Conservation (phyloP, 2,329 filamentous ascomycete species). For the Colletotrichum tamarilloi region DNA sequence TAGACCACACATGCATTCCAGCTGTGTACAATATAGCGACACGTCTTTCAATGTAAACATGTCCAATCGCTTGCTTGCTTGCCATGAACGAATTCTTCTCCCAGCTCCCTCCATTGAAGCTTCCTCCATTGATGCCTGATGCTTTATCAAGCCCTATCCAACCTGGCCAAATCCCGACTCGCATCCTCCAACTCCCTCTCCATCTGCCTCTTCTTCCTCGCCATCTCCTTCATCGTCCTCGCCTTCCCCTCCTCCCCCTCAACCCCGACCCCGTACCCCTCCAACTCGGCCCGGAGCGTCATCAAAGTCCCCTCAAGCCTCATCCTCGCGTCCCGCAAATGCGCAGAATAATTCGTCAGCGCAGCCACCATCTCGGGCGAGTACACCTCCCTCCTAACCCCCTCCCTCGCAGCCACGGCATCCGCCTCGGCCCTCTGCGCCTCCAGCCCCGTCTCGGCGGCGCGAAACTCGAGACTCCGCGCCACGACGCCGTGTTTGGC, state of each 20-base stretch:
- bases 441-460: slow-evolving; percentile 54
- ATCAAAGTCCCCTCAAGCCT: slow-evolving; percentile 57
- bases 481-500: slow-evolving; percentile 65
- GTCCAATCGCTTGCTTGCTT: background rate
- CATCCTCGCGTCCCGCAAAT: slow-evolving; percentile 60
- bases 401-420: slow-evolving; percentile 47
- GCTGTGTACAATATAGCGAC: slow-evolving; percentile 34
- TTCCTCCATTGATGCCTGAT: too few species aligned
- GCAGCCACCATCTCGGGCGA: slow-evolving; percentile 54
- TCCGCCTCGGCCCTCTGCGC: slow-evolving; percentile 56
- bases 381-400: slow-evolving; percentile 55
- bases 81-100: too few species aligned
- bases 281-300: slow-evolving; percentile 55
- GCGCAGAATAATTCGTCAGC: slow-evolving; percentile 58
- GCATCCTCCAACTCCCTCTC: slow-evolving; percentile 61
- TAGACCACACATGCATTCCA: slow-evolving; percentile 26
- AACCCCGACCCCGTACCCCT: slow-evolving; percentile 60
- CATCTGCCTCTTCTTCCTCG: slow-evolving; percentile 62
- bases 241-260: slow-evolving; percentile 54
- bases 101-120: too few species aligned
- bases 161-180: slow-evolving; percentile 55
- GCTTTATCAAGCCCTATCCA: slow-evolving; percentile 41
- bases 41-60: slow-evolving; percentile 20
- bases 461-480: slow-evolving; percentile 62
- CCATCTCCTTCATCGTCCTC: slow-evolving; percentile 64